These are phyloP conservation scores for Agaricus sinodeliciosus DNA, from an alignment of 768 basidiomycete genomes.

Conservation along the genomic window DNA sequence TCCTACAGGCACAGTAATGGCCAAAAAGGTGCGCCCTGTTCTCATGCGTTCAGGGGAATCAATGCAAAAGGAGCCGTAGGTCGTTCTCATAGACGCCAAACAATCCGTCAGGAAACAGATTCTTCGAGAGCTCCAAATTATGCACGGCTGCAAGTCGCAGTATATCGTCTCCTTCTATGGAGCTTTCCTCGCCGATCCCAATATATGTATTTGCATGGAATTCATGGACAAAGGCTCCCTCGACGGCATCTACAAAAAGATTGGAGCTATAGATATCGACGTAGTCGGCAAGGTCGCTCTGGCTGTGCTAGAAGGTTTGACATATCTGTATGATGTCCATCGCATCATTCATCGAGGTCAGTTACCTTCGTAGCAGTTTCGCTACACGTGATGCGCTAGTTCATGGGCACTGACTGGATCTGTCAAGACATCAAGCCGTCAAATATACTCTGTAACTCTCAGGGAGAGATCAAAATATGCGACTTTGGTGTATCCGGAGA, in stretches of 20 bases:
- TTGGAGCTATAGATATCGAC: constrained; percentile 88
- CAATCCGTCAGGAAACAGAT: constrained; percentile 97
- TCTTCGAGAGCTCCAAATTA: constrained; percentile 94
- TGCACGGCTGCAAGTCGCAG: constrained; percentile 92
- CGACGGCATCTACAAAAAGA: constrained; percentile 94
- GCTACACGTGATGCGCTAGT: not conserved
- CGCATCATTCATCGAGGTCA: constrained; percentile 97
- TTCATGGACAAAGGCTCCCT: constrained; percentile 91
- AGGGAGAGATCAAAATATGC: constrained; percentile 96
- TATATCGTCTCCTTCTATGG: constrained; percentile 98
- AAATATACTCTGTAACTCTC: constrained; percentile 92
- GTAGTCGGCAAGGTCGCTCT: constrained; percentile 92
- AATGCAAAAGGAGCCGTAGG: constrained; percentile 36
- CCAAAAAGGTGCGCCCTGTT: constrained; percentile 74
- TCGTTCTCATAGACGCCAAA: constrained; percentile 94
- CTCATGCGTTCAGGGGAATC: not conserved
- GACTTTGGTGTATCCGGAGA: constrained; percentile 99
- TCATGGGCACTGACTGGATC: not conserved
- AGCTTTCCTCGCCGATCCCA: constrained; percentile 93
- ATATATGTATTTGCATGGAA: constrained; percentile 99
- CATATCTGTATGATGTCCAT: constrained; percentile 95
- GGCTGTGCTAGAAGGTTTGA: constrained; percentile 90
- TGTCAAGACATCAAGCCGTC: constrained; percentile 94
- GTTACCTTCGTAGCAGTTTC: too few species aligned
- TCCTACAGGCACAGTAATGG: constrained; percentile 91